Evolutionary conservation across 1,139 yeast genomes (phyloP).

Genomic region (Lodderomyces oxycetoniae): DNA sequence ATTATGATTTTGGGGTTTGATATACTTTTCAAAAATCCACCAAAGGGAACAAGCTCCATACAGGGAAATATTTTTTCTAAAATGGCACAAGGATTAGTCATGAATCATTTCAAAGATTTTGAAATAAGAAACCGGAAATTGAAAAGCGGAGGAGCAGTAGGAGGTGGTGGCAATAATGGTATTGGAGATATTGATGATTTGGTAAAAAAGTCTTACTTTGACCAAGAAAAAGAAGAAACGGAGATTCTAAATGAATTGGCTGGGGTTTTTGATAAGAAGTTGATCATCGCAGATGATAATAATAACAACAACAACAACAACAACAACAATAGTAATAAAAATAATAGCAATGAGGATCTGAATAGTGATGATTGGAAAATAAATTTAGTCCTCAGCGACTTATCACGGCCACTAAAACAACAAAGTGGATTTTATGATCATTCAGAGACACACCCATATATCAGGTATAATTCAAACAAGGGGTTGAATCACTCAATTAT

Average conservation of each 20-base stretch:
- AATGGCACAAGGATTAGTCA: conserved; percentile 57
- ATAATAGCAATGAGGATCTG: neutral
- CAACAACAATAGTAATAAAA: neutral
- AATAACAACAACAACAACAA: neutral
- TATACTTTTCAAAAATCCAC: conserved; percentile 72
- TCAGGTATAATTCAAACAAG: conserved; percentile 24
- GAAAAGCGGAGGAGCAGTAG: no score
- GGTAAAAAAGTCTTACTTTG: conserved; percentile 23
- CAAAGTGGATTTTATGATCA: conserved; percentile 60
- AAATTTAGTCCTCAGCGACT: conserved; percentile 77
- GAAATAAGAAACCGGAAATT: conserved; percentile 14
- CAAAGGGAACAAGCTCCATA: conserved; percentile 69
- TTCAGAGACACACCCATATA: conserved; percentile 72
- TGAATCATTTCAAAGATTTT: conserved; percentile 49
- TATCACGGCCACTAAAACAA: conserved; percentile 74
- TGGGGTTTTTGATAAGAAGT: no score
- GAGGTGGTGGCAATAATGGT: no score
- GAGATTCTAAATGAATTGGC: neutral
- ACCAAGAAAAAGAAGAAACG: conserved; percentile 25
- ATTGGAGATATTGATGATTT: conserved; percentile 4
- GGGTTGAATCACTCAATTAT: conserved; percentile 25
- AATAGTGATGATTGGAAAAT: conserved; percentile 22
- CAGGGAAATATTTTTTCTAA: conserved; percentile 83
- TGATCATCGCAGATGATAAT: no score
- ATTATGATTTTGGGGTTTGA: conserved; percentile 85